Conservation (phyloP, 192 early-diverging fungal genomes). For the Gigaspora rosea region DNA sequence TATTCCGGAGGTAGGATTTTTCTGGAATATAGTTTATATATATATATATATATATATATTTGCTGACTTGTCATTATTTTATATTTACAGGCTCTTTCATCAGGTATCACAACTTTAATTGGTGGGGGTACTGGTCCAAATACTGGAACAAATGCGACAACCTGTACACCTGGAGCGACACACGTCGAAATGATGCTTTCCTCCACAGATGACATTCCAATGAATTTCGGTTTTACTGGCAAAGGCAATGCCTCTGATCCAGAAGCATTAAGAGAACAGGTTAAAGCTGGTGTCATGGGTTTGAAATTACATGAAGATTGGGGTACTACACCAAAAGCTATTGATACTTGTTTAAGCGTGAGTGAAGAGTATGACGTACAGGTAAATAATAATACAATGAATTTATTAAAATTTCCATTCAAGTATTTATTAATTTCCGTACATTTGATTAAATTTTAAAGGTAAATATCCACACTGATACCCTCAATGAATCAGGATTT, state of each 20-base stretch:
- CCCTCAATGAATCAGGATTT: slow-evolving; percentile 96
- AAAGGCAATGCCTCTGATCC: slow-evolving; percentile 83
- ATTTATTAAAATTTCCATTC: not conserved
- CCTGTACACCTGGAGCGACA: slow-evolving; percentile 84
- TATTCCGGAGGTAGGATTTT: slow-evolving; percentile 66
- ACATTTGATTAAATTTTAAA: slow-evolving; percentile 35
- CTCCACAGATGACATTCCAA: slow-evolving; percentile 83
- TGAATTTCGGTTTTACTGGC: slow-evolving; percentile 93
- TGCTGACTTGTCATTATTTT: slow-evolving; percentile 25
- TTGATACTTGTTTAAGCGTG: slow-evolving; percentile 83
- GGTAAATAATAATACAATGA: slow-evolving; percentile 35
- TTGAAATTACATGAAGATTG: slow-evolving; percentile 96
- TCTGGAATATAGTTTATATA: slow-evolving; percentile 4
- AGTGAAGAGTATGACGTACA: slow-evolving; percentile 89
- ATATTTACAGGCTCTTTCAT: slow-evolving; percentile 65
- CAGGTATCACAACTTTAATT: slow-evolving; percentile 81
- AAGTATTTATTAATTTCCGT: not conserved
- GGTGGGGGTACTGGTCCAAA: slow-evolving; percentile 95
- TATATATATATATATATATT: slow-evolving; percentile 9
- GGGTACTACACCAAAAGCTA: slow-evolving; percentile 93
- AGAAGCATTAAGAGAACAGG: slow-evolving; percentile 77
- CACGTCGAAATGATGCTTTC: slow-evolving; percentile 91
- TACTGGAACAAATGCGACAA: slow-evolving; percentile 95
- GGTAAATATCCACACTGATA: slow-evolving; percentile 95
- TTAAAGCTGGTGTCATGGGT: slow-evolving; percentile 84